These are phyloP conservation scores for Russula sp. DNA, from an alignment of 768 basidiomycete genomes.

Conservation along the genomic window DNA sequence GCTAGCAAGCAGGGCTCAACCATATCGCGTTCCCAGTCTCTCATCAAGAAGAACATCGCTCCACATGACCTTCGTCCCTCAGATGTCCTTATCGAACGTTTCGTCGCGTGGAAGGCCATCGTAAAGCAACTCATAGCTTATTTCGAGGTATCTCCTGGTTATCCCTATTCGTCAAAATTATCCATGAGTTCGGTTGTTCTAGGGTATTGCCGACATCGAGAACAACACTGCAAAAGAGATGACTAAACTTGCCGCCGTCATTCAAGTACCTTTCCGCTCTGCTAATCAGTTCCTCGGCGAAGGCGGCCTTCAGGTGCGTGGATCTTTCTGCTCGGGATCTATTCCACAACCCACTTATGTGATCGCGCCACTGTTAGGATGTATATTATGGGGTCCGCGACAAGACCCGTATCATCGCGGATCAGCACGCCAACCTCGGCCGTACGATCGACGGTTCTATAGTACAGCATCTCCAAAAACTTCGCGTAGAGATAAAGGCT, in stretches of 20 bases:
- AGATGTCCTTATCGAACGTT: constrained; percentile 94
- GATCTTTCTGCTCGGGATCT: neutral
- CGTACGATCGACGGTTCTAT: constrained; percentile 96
- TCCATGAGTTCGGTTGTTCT: neutral
- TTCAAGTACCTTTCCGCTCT: constrained; percentile 93
- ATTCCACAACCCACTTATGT: neutral
- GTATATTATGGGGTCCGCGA: constrained; percentile 91
- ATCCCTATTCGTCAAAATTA: neutral
- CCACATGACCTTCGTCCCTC: constrained; percentile 88
- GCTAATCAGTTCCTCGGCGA: constrained; percentile 99
- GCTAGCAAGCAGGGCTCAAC: constrained; percentile 65
- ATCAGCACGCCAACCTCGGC: constrained; percentile 94
- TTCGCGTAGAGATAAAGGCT: constrained; percentile 93
- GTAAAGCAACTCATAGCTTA: constrained; percentile 94
- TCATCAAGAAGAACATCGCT: constrained; percentile 93
- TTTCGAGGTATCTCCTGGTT: constrained; percentile 53
- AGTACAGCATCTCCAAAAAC: constrained; percentile 95
- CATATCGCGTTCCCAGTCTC: constrained; percentile 72
- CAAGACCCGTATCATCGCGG: constrained; percentile 89
- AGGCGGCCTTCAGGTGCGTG: constrained; percentile 77
- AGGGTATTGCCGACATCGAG: constrained; percentile 82
- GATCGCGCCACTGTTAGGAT: constrained; percentile 49
- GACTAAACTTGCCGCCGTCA: constrained; percentile 89
- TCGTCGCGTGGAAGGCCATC: constrained; percentile 92
- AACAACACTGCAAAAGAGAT: constrained; percentile 92